phyloP scores from a whole-genome alignment of 2,329 filamentous ascomycete species.

The Fusarium clavum region DNA sequence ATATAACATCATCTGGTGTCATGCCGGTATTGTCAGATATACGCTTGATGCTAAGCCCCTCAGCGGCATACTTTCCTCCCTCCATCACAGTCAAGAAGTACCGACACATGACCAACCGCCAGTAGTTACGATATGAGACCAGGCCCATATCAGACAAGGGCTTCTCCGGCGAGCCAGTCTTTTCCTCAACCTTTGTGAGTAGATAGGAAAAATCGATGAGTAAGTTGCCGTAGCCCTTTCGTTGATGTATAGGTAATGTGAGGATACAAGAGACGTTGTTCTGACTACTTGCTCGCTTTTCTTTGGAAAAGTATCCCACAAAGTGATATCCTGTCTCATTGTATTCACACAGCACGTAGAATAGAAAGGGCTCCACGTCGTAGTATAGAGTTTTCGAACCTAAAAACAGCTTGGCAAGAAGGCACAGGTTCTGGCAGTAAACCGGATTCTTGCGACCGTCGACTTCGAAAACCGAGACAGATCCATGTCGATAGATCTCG shows the following conservation, averaged over 20 bases:
- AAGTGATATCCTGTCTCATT: constrained; percentile 94
- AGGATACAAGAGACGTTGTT: constrained; percentile 99
- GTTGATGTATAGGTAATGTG: constrained; percentile 94
- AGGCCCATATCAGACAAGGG: constrained; percentile 97
- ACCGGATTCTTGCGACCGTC: constrained; percentile 96
- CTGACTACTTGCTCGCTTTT: constrained; percentile 92
- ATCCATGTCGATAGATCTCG: constrained; percentile 93
- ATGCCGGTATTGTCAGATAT: constrained; percentile 93
- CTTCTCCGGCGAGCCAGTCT: constrained; percentile 96
- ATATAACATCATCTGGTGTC: constrained; percentile 96
- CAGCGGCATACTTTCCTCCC: constrained; percentile 50
- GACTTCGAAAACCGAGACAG: constrained; percentile 96
- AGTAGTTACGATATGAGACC: constrained; percentile 97
- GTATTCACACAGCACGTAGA: constrained; percentile 96
- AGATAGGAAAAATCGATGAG: constrained; percentile 99
- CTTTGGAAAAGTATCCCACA: constrained; percentile 99
- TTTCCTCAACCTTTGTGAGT: constrained; percentile 89
- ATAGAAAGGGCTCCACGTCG: constrained; percentile 95
- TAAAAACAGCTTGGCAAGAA: constrained; percentile 96
- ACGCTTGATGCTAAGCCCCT: constrained; percentile 69
- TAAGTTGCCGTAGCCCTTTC: constrained; percentile 95
- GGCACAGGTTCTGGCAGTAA: constrained; percentile 98
- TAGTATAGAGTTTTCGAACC: constrained; percentile 99
- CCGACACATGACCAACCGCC: constrained; percentile 88
- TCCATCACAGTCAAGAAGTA: constrained; percentile 72